Evolutionary conservation across 768 basidiomycete genomes (phyloP), one percentile per base, ranked within the genome.

Genomic region (Pulveroboletus sp.): DNA sequence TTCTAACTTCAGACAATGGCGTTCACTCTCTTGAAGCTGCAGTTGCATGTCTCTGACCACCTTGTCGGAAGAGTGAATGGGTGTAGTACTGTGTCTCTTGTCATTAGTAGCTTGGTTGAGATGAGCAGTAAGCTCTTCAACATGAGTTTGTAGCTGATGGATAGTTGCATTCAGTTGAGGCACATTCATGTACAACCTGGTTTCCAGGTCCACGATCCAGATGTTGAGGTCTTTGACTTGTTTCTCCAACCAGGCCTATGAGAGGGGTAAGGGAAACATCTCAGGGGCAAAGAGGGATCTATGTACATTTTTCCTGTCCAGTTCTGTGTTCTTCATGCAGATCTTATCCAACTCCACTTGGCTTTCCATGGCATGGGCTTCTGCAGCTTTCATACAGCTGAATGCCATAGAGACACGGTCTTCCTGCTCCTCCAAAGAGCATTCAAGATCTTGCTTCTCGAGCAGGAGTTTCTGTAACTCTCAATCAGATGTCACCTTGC

Each of bases 171-270:
- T 69, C 5, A 82, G 75, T 29, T 83, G 76, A 13, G 84, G 79
- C n/a, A 78, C 76, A 56, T 70, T 85, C 11, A 80, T 67, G 54
- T 89, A 82, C 5, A 88, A 84, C 60, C 76, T 86, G 1, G 89
- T 88, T 65, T 90, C 89, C 16, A 91, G 74, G 60, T 92, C 90
- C 10, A 89, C 82, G 47, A 93, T 82, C 34, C 83, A 85, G 35
- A 89, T 78, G 53, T 90, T 89, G 26, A 92, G 70, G 44, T 92
- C 91, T 61, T 90, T 91, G 61, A 87, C 75, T 61, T 89, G 86
- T 62, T 89, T 92, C 72, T 92, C 89, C 16, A 93, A 73, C 54
- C 76, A 81, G 10, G 87, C 88, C 91, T 93, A 51, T 24, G 13
- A 24, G 10, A 2, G 5, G 5, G 34, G 37, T 56, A 24, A 55